Evolutionary conservation across 176 grass and related monocot species (phyloP).

Genomic region (Aechmea fasciata): DNA sequence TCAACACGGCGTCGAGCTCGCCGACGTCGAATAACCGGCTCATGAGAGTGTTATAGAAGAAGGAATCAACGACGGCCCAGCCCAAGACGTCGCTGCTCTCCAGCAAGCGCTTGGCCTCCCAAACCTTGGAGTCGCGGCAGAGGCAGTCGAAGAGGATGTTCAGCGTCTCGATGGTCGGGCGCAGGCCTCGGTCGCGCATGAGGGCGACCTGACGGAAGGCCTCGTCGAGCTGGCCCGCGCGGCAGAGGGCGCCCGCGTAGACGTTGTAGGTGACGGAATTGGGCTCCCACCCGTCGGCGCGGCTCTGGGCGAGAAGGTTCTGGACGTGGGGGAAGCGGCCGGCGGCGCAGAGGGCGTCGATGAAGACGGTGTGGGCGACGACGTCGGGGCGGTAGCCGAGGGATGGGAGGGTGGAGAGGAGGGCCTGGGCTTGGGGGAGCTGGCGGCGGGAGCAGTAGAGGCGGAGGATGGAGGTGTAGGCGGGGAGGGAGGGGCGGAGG

Average conservation of each 20-base stretch:
- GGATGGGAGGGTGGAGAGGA: conserved; percentile 29
- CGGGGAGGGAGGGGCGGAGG: conserved; percentile 23
- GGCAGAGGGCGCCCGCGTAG: conserved; percentile 62
- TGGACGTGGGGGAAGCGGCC: conserved; percentile 46
- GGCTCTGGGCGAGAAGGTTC: conserved; percentile 38
- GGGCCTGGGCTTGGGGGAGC: conserved; percentile 42
- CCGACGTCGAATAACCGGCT: conserved; percentile 44
- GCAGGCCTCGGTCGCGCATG: conserved; percentile 36
- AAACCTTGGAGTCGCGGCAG: conserved; percentile 38
- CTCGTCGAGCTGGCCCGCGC: conserved; percentile 32
- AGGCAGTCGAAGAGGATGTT: conserved; percentile 64
- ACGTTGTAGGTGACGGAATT: conserved; percentile 65
- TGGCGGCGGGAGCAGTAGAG: conserved; percentile 36
- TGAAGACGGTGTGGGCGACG: conserved; percentile 49
- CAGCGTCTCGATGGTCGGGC: conserved; percentile 33
- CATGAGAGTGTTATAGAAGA: conserved; percentile 72
- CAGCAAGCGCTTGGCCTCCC: conserved; percentile 44
- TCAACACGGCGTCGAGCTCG: conserved; percentile 43
- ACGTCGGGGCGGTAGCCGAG: conserved; percentile 39
- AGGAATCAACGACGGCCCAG: conserved; percentile 45
- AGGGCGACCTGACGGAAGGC: conserved; percentile 41
- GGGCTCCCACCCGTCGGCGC: conserved; percentile 40
- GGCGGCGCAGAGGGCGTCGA: conserved; percentile 45
- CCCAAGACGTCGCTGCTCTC: conserved; percentile 35
- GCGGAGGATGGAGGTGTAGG: conserved; percentile 52